These are phyloP conservation scores for Hibiscus syriacus DNA, from an alignment of 345 rosid species.

Conservation along the genomic window DNA sequence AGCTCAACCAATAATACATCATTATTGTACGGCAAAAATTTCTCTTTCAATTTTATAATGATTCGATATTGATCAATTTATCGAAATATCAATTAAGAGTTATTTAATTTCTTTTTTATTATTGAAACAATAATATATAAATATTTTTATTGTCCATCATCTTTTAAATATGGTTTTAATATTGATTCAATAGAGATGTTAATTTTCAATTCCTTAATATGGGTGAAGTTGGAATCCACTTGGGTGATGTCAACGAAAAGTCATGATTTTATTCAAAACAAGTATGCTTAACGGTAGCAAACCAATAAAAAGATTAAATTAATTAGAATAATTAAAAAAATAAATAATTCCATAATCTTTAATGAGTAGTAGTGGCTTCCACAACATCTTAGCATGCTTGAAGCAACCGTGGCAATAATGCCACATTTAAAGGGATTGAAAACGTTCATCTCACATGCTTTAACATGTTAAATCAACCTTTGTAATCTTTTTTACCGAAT, in stretches of 20 bases:
- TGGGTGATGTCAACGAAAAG: slow-evolving; percentile 9
- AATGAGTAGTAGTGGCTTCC: slow-evolving; percentile 8
- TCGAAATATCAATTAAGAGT: too few relatives aligned
- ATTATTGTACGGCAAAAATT: neutral
- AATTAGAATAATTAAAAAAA: neutral
- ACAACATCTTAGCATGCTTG: slow-evolving; percentile 9
- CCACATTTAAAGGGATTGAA: slow-evolving; percentile 5
- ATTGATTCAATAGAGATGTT: too few relatives aligned
- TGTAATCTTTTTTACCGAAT: too few relatives aligned
- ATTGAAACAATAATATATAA: too few relatives aligned
- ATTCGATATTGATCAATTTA: too few relatives aligned
- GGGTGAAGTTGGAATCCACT: slow-evolving; percentile 28
- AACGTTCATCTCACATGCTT: neutral
- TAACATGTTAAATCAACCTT: slow-evolving; percentile 6
- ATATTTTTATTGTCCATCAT: too few relatives aligned
- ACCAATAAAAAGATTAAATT: neutral
- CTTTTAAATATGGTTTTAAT: too few relatives aligned
- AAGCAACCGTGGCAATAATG: too few relatives aligned
- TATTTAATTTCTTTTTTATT: too few relatives aligned
- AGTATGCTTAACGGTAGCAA: slow-evolving; percentile 37
- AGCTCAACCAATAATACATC: slow-evolving; percentile 12
- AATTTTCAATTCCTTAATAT: too few relatives aligned
- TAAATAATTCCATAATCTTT: too few relatives aligned
- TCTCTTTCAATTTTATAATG: neutral
- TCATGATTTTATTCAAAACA: neutral